Base-by-base conservation (phyloP, 257 asterid genomes). In the Paulownia fortunei region DNA sequence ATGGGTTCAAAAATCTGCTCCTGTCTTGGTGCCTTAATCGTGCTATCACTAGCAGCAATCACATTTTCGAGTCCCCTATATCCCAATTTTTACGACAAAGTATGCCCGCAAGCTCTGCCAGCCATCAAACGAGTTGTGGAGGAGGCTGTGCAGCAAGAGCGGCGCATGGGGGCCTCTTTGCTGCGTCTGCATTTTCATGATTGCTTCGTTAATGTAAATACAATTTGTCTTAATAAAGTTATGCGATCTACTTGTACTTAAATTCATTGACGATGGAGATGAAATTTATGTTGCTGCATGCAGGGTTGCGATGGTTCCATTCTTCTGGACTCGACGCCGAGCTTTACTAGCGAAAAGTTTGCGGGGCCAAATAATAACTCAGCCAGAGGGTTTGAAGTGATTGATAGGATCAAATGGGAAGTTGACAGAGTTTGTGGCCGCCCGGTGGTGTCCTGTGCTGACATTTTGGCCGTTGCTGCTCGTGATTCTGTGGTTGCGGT, bases 221-320 rank as follows among this genome's bases (percentile, higher is more conserved):
- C n/a, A 47, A 44, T 21, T 11, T 2, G 3, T 8, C 19, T 10
- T 12, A 2, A 44, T 12, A 1, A 21, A 21, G 10, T 69, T 46
- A 3, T n/a, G n/a, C 0, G 3, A 27, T 61, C 3, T 42, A n/a
- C 0, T 42, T 58, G n/a, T n/a, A 44, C 7, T 27, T 5, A 32
- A 30, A 21, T 5, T 64, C 24, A 12, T 15, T 32, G 8, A 64
- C 36, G 4, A n/a, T 66, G 46, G 19, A 19, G 13, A 9, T 5
- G 0, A 24, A 44, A 46, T 51, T 6, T 51, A 23, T 69, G n/a
- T 58, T 36, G 12, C 2, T 30, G 19, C 52, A 23, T 80, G 62
- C 30, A 89, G 93, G 93, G 91, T 18, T 89, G 93, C 32, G 93
- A 89, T 49, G 91, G 74, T 37, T 89, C 93, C 0, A 56, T 83